A percentile compares a stretch with the other conserved stretches of the same genome.
phyloP scores from a whole-genome alignment of 768 basidiomycete genomes.

The Tricholoma matsutake region DNA sequence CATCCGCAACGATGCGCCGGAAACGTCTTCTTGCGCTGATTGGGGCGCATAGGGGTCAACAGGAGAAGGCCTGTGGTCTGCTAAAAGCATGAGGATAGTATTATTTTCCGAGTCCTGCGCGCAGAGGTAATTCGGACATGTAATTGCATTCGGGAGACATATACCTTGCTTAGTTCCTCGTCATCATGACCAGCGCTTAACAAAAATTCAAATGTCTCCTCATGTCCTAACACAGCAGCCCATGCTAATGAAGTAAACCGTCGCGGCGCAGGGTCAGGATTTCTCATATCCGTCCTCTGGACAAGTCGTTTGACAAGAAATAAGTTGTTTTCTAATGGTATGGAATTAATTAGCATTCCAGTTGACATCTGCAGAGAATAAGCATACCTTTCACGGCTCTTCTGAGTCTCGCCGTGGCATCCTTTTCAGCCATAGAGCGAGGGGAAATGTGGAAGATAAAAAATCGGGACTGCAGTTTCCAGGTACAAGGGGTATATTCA shows the following conservation, averaged over 20 bases:
- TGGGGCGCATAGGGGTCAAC: conserved; percentile 43
- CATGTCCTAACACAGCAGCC: conserved; percentile 84
- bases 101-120: conserved; percentile 86
- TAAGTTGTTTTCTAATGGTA: conserved; percentile 81
- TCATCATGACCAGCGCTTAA: conserved; percentile 88
- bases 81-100: conserved; percentile 91
- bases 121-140: neutral
- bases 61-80: conserved; percentile 65
- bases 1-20: conserved; percentile 80
- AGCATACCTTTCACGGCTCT: conserved; percentile 73
- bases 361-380: neutral
- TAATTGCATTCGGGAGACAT: neutral
- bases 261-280: conserved; percentile 73
- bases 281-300: conserved; percentile 84
- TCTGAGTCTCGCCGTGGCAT: conserved; percentile 68
- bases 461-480: conserved; percentile 8
- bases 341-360: conserved; percentile 14
- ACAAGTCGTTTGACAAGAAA: conserved; percentile 88
- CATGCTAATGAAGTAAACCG: conserved; percentile 89
- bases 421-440: conserved; percentile 73
- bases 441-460: conserved; percentile 1
- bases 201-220: conserved; percentile 93
- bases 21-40: conserved; percentile 55
- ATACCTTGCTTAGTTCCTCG: conserved; percentile 84
- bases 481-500: no score